Evolutionary conservation across 2,329 filamentous ascomycete species (phyloP).

Genomic region (Drechslerella coelobrocha): DNA sequence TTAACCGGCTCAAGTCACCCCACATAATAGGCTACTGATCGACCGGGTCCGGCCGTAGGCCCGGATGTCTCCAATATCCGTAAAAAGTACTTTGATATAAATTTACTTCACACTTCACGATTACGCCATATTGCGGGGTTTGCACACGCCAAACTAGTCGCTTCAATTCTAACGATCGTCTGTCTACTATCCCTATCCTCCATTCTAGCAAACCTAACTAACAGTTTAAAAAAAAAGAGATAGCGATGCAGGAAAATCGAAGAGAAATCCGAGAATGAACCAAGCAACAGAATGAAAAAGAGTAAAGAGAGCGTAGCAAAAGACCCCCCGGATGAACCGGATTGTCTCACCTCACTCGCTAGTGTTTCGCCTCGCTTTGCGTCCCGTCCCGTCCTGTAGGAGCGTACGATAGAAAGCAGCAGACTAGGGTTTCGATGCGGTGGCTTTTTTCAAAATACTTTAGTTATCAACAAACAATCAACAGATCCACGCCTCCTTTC

Average conservation of each 20-base stretch:
- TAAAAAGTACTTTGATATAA: no score
- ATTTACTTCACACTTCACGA: background rate
- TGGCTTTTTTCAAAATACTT: background rate
- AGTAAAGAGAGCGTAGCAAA: background rate
- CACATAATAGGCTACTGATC: no score
- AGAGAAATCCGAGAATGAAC: background rate
- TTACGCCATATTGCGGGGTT: background rate
- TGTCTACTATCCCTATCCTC: background rate
- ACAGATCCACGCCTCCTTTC: background rate
- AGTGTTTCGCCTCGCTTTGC: no score
- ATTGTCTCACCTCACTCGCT: background rate
- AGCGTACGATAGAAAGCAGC: background rate
- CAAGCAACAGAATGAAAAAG: background rate
- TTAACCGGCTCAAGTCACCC: no score
- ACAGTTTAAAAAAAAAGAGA: background rate
- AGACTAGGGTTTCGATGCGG: background rate
- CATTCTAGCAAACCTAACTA: conserved; percentile 1
- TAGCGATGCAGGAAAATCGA: background rate
- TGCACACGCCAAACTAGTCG: background rate
- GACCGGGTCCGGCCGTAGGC: no score
- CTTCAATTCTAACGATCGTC: conserved; percentile 7
- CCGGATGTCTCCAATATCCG: no score
- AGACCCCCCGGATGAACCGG: background rate
- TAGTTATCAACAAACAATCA: background rate
- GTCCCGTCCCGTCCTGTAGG: background rate